Evolutionary conservation across 2,329 filamentous ascomycete species (phyloP), one percentile per base, ranked within the genome.

Genomic region (Neonectria faginata): DNA sequence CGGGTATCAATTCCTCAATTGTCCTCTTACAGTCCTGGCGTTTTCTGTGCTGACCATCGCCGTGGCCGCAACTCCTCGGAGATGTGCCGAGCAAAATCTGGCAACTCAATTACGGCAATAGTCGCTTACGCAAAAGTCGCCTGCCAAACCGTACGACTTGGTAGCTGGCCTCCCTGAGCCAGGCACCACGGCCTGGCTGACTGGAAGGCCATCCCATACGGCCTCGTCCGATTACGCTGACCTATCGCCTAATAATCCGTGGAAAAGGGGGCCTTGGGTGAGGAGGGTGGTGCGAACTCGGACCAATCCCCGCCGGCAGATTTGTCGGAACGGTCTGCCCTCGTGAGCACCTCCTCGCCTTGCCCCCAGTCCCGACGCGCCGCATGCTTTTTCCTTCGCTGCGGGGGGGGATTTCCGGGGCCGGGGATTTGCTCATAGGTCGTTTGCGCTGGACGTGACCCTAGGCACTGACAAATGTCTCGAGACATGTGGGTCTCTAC

Each of bases 241-340:
- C 72, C 70, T 67, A 73, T 73, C 54, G 58, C 47, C 67, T 60
- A 68, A 70, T 57, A 25, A 8, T 36, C 29, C 29, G 27, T 9
- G 27, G 54, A 64, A 44, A 29, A 44, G 25, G 11, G 59, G 66
- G 68, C 14, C 7, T 41, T 47, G 33, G 11, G 51, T 22, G 20
- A 27, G 14, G 25, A 14, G 20, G 20, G 41, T 8, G 33, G 29
- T 62, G 69, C 72, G 66, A 73, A 65, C 56, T 72, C 72, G 72
- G 70, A 72, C 72, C 72, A 74, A 74, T 74, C 69, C 67, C 65
- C 62, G 59, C 56, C 48, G 41, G 66, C 51, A 62, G 60, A 68
- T 74, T 74, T 62, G 62, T 57, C 65, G 44, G 58, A 53, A 59
- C 62, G 63, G 66, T 53, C 54, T 64, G 50, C 16, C 29, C 25